Conservation (phyloP, 202 grass and related monocot genomes). For the Zizania palustris region DNA sequence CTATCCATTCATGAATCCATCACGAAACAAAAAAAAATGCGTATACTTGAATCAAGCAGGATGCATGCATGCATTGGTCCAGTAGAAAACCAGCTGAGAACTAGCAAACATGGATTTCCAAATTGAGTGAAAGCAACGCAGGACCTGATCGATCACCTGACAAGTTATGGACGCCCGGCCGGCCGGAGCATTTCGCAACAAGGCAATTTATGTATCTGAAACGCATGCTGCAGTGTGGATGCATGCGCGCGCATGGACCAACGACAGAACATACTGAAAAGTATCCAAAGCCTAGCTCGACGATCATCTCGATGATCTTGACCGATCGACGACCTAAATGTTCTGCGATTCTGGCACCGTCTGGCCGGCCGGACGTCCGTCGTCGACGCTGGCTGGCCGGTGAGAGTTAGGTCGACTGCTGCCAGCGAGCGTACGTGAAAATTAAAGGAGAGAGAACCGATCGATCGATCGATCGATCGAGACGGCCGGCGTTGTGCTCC, state of each 20-base stretch:
- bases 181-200: conserved; percentile 27
- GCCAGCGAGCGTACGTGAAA: conserved; percentile 26
- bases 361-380: too few relatives aligned
- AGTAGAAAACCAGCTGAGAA: background rate
- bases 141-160: conserved; percentile 9
- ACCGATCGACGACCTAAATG: background rate
- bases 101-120: background rate
- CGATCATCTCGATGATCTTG: background rate
- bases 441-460: conserved; percentile 16
- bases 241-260: conserved; percentile 16
- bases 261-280: conserved; percentile 35
- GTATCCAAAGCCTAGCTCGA: conserved; percentile 41
- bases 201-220: conserved; percentile 32
- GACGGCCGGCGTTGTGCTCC: too few relatives aligned
- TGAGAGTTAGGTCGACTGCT: background rate
- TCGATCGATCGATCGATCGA: background rate
- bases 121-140: conserved; percentile 13
- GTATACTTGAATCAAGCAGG: background rate
- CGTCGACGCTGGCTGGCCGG: conserved; percentile 19
- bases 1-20: background rate
- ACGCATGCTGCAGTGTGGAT: background rate
- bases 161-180: background rate
- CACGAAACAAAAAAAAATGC: background rate
- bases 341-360: background rate
- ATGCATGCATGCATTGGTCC: too few relatives aligned